These are phyloP conservation scores for Holtermannia corniformis DNA, from an alignment of 768 basidiomycete species.

Conservation along the genomic window DNA sequence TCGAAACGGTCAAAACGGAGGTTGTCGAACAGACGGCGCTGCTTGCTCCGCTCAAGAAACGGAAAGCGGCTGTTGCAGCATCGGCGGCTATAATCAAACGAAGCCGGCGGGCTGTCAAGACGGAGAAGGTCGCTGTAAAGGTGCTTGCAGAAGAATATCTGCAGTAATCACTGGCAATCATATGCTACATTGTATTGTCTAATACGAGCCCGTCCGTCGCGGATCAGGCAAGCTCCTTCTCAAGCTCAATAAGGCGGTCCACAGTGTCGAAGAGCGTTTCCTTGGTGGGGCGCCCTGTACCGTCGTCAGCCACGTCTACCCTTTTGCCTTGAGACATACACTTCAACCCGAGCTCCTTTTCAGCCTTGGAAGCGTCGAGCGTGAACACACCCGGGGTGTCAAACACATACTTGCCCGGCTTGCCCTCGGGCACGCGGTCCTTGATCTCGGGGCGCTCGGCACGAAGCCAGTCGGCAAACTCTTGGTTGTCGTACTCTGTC, in stretches of 20 bases:
- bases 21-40: not conserved
- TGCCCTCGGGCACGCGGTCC: slow-evolving; percentile 15
- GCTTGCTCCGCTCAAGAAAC: not conserved
- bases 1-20: not conserved
- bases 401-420: slow-evolving; percentile 17
- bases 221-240: too few species aligned
- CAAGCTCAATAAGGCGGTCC: slow-evolving; percentile 18
- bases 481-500: slow-evolving; percentile 9
- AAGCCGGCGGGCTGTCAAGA: not conserved
- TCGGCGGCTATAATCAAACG: not conserved
- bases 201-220: too few species aligned
- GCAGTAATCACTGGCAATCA: too few species aligned
- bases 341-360: slow-evolving; percentile 23
- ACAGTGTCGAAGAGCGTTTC: slow-evolving; percentile 20
- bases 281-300: slow-evolving; percentile 17
- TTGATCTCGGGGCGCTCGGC: slow-evolving; percentile 17
- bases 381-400: slow-evolving; percentile 22
- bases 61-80: not conserved
- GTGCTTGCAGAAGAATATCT: too few species aligned
- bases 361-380: slow-evolving; percentile 18
- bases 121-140: too few species aligned
- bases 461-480: slow-evolving; percentile 8
- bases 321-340: slow-evolving; percentile 10
- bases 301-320: not conserved
- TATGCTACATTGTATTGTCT: not conserved